Base-by-base conservation (phyloP, 768 basidiomycete species). In the Imleria badia region DNA sequence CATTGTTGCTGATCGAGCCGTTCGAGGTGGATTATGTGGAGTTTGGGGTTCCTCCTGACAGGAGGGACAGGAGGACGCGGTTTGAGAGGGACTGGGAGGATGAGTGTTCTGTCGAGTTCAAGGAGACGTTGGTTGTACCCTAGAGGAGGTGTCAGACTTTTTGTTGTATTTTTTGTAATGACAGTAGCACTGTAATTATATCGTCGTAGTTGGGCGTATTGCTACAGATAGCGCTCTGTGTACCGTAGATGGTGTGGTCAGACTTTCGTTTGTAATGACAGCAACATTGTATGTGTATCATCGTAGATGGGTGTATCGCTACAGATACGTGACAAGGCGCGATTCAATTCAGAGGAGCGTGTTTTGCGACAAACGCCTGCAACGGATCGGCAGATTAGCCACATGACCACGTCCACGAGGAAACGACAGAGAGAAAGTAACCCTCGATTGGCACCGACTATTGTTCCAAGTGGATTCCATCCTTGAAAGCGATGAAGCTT, bases 1-100 rank as follows among this genome's bases (percentile, higher is more conserved):
- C 87, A 15, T 66, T 94, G 63, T 60, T 93, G 39, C 66, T 91
- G 12, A 73, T 94, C 30, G 90, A 93, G 61, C 45, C 52, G 52
- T 19, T 47, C 7, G 45, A 53, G 39, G 45, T 92, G 33, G 92
- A 94, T 65, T 81, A 80, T 71, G 64, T 85, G 15, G 87, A 88
- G 64, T 53, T 93, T 30, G 78, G 72, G 1, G 73, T 77, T 19
- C 52, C 72, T 22, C 87, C 87, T 10, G 80, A 90, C 59, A 75
- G 76, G 58, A 72, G 90, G 64, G 80, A 90, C 60, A 75, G 76
- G 58, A 72, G 90, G 64, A 83, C 81, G 26, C 66, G 70, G 48
- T 90, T 82, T 52, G 76, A 70, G 59, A 76, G 77, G 63, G 73
- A 69, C 7, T 26, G 26, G 26, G 6, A 26, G 26, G 26, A 69